A percentile compares a stretch with the other conserved stretches of the same genome.
Conservation (phyloP, 2,329 filamentous ascomycete genomes). For the Ciborinia camelliae region DNA sequence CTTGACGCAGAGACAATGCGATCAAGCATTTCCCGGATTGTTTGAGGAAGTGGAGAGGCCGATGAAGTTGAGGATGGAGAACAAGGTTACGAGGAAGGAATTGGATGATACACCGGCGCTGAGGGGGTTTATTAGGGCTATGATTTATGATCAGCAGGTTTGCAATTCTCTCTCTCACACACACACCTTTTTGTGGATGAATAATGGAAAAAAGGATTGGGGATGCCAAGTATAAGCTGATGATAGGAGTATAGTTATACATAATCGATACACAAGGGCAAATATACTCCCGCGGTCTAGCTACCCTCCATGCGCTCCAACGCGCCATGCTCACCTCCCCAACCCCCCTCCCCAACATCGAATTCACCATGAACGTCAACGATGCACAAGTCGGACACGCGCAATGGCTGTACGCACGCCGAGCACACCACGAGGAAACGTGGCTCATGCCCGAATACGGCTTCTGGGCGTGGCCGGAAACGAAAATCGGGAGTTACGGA, state of each 20-base stretch:
- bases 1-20: slow-evolving; percentile 20
- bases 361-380: slow-evolving; percentile 50
- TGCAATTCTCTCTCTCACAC: slow-evolving; percentile 23
- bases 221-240: not conserved
- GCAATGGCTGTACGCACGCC: slow-evolving; percentile 14
- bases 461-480: slow-evolving; percentile 51
- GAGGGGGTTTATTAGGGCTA: slow-evolving; percentile 16
- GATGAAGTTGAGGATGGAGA: slow-evolving; percentile 4
- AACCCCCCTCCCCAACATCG: slow-evolving; percentile 46
- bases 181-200: not conserved
- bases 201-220: not conserved
- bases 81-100: slow-evolving; percentile 9
- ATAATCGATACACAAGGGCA: slow-evolving; percentile 11
- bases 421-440: slow-evolving; percentile 20
- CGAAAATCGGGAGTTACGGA: slow-evolving; percentile 45
- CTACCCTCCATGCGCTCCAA: slow-evolving; percentile 51
- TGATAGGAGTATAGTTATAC: not conserved
- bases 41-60: slow-evolving; percentile 24
- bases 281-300: slow-evolving; percentile 34
- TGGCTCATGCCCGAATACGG: slow-evolving; percentile 54
- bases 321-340: slow-evolving; percentile 50
- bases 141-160: slow-evolving; percentile 19
- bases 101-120: slow-evolving; percentile 13
- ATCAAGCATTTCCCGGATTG: slow-evolving; percentile 19
- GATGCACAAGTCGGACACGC: slow-evolving; percentile 41